These are phyloP conservation scores for Fusarium kyushuense DNA, from an alignment of 2,329 filamentous ascomycete species.

Conservation along the genomic window DNA sequence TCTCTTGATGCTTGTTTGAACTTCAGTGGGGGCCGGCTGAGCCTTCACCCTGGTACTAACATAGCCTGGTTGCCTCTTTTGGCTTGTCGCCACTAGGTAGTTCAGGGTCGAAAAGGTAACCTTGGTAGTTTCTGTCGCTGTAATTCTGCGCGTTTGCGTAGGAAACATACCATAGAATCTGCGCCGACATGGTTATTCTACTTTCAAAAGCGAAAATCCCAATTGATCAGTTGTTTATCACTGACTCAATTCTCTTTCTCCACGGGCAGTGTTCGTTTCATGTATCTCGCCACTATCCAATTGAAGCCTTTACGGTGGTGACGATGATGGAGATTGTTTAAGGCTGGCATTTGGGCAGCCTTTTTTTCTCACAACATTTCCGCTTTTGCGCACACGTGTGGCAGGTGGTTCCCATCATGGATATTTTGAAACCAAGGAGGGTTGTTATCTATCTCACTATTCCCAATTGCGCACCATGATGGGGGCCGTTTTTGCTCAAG, in stretches of 20 bases:
- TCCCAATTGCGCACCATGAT: conserved; percentile 12
- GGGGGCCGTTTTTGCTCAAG: conserved; percentile 27
- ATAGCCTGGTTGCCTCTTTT: conserved; percentile 14
- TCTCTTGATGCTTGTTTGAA: not conserved
- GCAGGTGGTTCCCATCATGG: not conserved
- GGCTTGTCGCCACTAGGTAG: conserved; percentile 5
- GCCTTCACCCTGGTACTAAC: not conserved
- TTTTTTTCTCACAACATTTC: not conserved
- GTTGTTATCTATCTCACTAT: not conserved
- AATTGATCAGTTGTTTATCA: not conserved
- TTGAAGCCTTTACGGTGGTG: conserved; percentile 20
- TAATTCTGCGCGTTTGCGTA: conserved; percentile 22
- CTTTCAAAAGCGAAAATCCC: not conserved
- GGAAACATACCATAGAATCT: not conserved
- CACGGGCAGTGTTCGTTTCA: conserved; percentile 24
- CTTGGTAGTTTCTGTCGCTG: not conserved
- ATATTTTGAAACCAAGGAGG: conserved; percentile 3
- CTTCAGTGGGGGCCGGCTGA: conserved; percentile 14
- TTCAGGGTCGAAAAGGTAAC: not conserved
- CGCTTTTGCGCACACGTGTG: conserved; percentile 15
- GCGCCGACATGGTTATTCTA: conserved; percentile 18
- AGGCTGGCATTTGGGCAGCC: not conserved
- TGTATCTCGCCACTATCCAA: conserved; percentile 25
- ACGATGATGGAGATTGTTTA: conserved; percentile 9
- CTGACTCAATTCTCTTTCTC: not conserved